These are phyloP conservation scores for Trichophyton equinum DNA, from an alignment of 2,329 filamentous ascomycete species.

Conservation along the genomic window DNA sequence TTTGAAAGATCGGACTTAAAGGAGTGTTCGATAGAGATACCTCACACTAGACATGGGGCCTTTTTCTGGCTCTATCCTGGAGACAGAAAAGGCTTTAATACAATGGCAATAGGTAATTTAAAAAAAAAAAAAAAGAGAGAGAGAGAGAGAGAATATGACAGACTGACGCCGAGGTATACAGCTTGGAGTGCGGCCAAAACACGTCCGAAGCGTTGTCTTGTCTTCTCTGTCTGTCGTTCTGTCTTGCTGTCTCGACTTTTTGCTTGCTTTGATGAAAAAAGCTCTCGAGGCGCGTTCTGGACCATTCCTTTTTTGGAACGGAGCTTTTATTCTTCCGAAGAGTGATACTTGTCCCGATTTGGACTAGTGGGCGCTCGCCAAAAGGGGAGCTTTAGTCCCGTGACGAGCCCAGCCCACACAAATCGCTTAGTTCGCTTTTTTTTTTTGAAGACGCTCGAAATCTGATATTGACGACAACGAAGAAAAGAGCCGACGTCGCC, in stretches of 20 bases:
- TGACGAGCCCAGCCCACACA: slow-evolving; percentile 31
- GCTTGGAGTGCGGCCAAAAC: neutral
- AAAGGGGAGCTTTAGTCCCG: slow-evolving; percentile 10
- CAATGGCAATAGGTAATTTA: neutral
- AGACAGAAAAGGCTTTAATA: neutral
- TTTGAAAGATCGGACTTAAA: neutral
- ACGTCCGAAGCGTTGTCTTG: neutral
- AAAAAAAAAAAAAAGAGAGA: neutral
- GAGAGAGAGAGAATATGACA: too few species aligned
- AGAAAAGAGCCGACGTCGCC: slow-evolving; percentile 28
- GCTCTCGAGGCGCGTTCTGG: neutral
- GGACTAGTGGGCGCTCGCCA: slow-evolving; percentile 27
- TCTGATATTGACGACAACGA: slow-evolving; percentile 31
- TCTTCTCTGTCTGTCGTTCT: neutral
- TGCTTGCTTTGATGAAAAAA: neutral
- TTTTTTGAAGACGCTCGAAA: slow-evolving; percentile 17
- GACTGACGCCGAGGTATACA: neutral
- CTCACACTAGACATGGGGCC: neutral
- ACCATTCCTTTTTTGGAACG: slow-evolving; percentile 21
- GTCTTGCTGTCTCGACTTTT: neutral
- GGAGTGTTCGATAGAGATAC: neutral
- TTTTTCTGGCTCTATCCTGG: neutral
- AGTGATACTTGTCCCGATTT: neutral
- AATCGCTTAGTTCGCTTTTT: slow-evolving; percentile 17
- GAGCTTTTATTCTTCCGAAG: neutral